Conservation (phyloP, 345 rosid species). For the Eucalyptus tenuipes region DNA sequence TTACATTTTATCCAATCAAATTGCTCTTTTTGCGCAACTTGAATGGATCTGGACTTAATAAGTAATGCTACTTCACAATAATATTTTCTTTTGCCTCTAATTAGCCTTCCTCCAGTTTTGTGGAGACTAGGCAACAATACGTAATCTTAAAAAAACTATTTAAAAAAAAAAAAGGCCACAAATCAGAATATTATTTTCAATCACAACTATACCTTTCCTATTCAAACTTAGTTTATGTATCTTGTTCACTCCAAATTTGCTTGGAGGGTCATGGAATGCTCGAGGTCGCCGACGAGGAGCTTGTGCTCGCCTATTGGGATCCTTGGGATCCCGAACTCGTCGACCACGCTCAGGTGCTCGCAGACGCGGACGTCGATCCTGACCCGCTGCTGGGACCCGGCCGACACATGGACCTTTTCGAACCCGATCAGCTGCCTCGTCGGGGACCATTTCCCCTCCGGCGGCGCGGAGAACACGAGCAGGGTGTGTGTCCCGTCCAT, state of each 20-base stretch:
- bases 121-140: not conserved
- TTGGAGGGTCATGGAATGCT: slow-evolving; percentile 66
- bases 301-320: slow-evolving; percentile 77
- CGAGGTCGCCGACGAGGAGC: slow-evolving; percentile 54
- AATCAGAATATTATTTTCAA: not conserved
- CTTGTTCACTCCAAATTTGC: not conserved
- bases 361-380: slow-evolving; percentile 50
- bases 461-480: slow-evolving; percentile 53
- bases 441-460: slow-evolving; percentile 31
- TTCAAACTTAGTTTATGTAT: not conserved
- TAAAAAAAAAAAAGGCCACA: not conserved
- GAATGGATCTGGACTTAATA: not conserved
- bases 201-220: not conserved
- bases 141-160: not conserved
- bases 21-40: not conserved
- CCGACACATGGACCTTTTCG: slow-evolving; percentile 46
- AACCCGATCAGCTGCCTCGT: slow-evolving; percentile 61
- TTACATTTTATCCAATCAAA: not conserved
- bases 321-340: slow-evolving; percentile 66
- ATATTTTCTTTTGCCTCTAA: not conserved
- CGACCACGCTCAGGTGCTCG: slow-evolving; percentile 70
- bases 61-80: not conserved
- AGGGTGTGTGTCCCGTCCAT: slow-evolving; percentile 72
- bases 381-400: slow-evolving; percentile 39
- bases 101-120: not conserved